phyloP scores from a whole-genome alignment of 2,329 filamentous ascomycete species.

The Claviceps africana region DNA sequence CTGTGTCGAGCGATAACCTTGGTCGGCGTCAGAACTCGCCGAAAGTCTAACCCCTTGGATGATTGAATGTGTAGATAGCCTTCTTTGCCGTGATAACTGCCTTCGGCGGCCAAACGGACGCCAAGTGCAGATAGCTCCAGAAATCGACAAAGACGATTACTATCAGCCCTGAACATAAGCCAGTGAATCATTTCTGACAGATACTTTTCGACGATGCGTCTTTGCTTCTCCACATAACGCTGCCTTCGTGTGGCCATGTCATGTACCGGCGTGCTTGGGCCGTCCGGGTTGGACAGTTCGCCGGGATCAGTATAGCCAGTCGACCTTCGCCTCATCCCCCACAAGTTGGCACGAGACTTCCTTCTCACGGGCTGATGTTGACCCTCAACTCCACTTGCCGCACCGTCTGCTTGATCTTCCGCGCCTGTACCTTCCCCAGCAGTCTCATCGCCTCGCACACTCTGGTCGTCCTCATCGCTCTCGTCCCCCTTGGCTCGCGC shows the following conservation, averaged over 20 bases:
- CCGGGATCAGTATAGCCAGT: constrained; percentile 34
- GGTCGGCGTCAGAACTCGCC: constrained; percentile 63
- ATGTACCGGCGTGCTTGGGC: constrained; percentile 28
- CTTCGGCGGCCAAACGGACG: constrained; percentile 84
- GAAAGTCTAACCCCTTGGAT: constrained; percentile 74
- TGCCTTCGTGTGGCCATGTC: constrained; percentile 28
- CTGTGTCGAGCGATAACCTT: constrained; percentile 71
- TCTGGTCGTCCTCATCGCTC: constrained; percentile 57
- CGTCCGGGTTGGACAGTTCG: constrained; percentile 28
- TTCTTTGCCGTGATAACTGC: constrained; percentile 95
- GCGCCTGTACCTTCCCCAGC: constrained; percentile 42
- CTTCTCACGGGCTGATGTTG: constrained; percentile 23
- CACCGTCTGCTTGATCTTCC: constrained; percentile 42
- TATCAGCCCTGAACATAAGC: constrained; percentile 92
- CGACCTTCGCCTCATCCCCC: constrained; percentile 39
- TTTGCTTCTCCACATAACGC: constrained; percentile 67
- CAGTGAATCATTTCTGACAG: constrained; percentile 88
- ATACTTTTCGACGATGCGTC: constrained; percentile 77
- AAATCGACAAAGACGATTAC: constrained; percentile 90
- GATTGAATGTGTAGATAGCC: constrained; percentile 87
- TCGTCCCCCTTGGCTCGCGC: constrained; percentile 67
- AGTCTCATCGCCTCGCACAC: constrained; percentile 27
- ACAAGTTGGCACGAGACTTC: constrained; percentile 38
- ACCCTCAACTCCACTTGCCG: constrained; percentile 21
- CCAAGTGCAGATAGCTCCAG: constrained; percentile 88